Base-by-base conservation (phyloP, 257 asterid species). In the Nicotiana attenuata region DNA sequence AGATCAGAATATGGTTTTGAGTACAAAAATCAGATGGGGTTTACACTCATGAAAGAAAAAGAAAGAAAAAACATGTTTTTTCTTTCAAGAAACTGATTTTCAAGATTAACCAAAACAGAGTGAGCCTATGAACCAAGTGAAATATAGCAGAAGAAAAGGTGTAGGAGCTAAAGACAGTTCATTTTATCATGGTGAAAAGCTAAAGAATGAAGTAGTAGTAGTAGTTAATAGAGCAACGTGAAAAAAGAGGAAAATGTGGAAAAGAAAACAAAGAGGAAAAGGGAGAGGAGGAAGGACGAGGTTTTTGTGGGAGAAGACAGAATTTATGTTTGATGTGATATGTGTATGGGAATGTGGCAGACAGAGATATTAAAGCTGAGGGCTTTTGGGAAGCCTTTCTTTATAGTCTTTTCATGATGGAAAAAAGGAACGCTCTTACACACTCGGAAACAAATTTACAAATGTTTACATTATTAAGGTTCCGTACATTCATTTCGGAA, bases 341-440 rank as follows among this genome's bases (percentile, higher is more conserved):
- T 76, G 86, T 90, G 87, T 89, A 73, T 66, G 85, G 83, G 87
- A 82, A 85, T 57, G 90, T 92, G 96, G 97, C 94, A 89, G 98
- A 92, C 97, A 94, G 10, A 66, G 90, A 87, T 88, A 85, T 89
- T 87, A 92, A 92, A 90, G 94, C 84, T 57, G 79, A 82, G 86
- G 84, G 63, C 92, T 89, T 92, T 90, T 87, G 84, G 81, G 77
- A 69, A 85, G 86, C 87, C 87, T 85, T 85, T 82, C 81, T 83
- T 81, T 85, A 29, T 82, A 82, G 91, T 85, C 93, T 87, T 88
- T 84, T 90, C 87, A 87, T 85, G 82, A 77, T 45, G 10, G 78
- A 31, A 76, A 87, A 87, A 9, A 13, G 19, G 1, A 6, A 3
- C 8, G 35, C 22, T 16, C 14, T 14, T 3, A 13, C 60, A n/a